Conservation (phyloP, 192 early-diverging fungal genomes). For the Coemansia sp. region DNA sequence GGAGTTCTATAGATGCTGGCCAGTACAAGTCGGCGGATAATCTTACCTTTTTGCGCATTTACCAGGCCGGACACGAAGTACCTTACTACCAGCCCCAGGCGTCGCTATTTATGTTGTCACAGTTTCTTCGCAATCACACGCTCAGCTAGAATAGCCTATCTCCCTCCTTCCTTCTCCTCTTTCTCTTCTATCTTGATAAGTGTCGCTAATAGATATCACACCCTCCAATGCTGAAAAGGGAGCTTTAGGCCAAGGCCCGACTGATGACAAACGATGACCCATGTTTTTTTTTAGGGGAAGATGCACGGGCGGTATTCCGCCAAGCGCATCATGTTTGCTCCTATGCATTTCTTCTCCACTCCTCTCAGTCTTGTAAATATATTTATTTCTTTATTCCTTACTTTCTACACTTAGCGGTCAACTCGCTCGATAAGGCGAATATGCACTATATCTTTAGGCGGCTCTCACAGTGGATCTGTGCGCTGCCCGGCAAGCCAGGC, state of each 20-base stretch:
- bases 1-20: slow-evolving; percentile 37
- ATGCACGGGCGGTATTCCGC: not conserved
- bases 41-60: slow-evolving; percentile 83
- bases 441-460: slow-evolving; percentile 34
- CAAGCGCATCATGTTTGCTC: not conserved
- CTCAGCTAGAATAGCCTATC: slow-evolving; percentile 8
- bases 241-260: not conserved
- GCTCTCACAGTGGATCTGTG: slow-evolving; percentile 33
- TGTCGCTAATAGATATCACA: not conserved
- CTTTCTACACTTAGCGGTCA: not conserved
- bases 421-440: not conserved
- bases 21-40: slow-evolving; percentile 67
- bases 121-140: slow-evolving; percentile 61
- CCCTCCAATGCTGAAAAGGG: not conserved
- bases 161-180: not conserved
- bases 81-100: slow-evolving; percentile 91
- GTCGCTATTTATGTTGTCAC: slow-evolving; percentile 82
- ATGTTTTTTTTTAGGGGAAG: not conserved
- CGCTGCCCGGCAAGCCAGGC: slow-evolving; percentile 34
- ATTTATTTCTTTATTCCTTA: not conserved
- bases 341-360: not conserved
- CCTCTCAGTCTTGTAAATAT: not conserved
- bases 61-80: slow-evolving; percentile 87
- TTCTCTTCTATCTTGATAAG: not conserved
- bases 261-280: not conserved